Evolutionary conservation across 176 grass and related monocot species (phyloP).

Genomic region (Ampelocalamus luodianensis): DNA sequence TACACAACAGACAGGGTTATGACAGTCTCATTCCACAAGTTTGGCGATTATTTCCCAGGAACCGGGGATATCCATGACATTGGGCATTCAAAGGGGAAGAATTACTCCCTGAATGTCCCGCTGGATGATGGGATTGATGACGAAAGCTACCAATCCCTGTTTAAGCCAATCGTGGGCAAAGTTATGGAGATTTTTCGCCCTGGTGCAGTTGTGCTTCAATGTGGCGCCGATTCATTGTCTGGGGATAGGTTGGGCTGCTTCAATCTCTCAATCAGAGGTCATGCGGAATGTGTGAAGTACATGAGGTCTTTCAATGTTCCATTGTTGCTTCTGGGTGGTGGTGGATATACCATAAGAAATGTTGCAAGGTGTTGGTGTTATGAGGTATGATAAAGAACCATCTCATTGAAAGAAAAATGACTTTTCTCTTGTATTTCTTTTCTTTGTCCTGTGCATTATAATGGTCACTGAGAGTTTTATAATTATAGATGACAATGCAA

Average conservation of each 20-base stretch:
- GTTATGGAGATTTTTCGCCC: constrained; percentile 90
- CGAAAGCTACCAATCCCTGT: constrained; percentile 87
- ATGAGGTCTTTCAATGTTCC: constrained; percentile 98
- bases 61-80: constrained; percentile 81
- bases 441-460: neutral
- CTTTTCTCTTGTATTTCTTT: neutral
- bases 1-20: no score
- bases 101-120: constrained; percentile 86
- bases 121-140: constrained; percentile 92
- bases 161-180: constrained; percentile 84
- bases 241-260: constrained; percentile 91
- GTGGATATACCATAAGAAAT: constrained; percentile 96
- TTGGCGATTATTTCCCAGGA: constrained; percentile 88
- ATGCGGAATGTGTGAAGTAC: constrained; percentile 87
- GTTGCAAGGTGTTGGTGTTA: constrained; percentile 95
- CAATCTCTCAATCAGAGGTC: constrained; percentile 86
- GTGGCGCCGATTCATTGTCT: constrained; percentile 88
- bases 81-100: constrained; percentile 78
- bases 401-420: neutral
- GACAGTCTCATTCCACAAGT: constrained; percentile 86
- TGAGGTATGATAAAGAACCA: constrained; percentile 60
- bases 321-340: constrained; percentile 83
- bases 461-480: neutral
- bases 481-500: constrained; percentile 18
- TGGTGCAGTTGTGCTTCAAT: constrained; percentile 87